Evolutionary conservation across 192 early-diverging fungal genomes (phyloP).

Genomic region (Gaertneriomyces sp.): DNA sequence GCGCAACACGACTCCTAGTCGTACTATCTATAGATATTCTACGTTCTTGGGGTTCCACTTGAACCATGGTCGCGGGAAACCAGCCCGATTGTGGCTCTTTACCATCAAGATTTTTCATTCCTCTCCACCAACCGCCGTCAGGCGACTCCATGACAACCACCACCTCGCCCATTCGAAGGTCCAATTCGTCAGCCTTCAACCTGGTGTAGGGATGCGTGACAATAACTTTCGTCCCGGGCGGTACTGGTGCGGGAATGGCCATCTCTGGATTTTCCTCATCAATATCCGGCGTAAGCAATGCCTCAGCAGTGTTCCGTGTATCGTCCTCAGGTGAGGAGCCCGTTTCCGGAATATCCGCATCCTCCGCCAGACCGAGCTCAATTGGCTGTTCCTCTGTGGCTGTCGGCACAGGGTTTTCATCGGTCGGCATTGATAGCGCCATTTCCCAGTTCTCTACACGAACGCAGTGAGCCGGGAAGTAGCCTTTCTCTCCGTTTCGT

Average conservation of each 20-base stretch:
- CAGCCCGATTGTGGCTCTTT: conserved; percentile 46
- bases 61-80: conserved; percentile 49
- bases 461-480: conserved; percentile 43
- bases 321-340: conserved; percentile 4
- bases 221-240: conserved; percentile 45
- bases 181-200: conserved; percentile 51
- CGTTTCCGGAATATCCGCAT: background rate
- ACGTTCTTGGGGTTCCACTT: conserved; percentile 26
- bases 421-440: background rate
- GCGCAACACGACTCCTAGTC: no score
- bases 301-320: conserved; percentile 20
- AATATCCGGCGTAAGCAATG: background rate
- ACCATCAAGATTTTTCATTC: conserved; percentile 43
- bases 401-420: background rate
- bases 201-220: conserved; percentile 29
- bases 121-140: conserved; percentile 59
- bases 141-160: conserved; percentile 50
- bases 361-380: background rate
- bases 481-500: conserved; percentile 46
- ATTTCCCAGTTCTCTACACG: conserved; percentile 42
- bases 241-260: conserved; percentile 18
- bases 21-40: no score
- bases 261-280: conserved; percentile 20
- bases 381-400: background rate
- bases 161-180: conserved; percentile 37